Percentiles rank a stretch among this genome's conserved stretches.
These are phyloP conservation scores for Rhazya stricta DNA, from an alignment of 257 asterid species.

Conservation along the genomic window DNA sequence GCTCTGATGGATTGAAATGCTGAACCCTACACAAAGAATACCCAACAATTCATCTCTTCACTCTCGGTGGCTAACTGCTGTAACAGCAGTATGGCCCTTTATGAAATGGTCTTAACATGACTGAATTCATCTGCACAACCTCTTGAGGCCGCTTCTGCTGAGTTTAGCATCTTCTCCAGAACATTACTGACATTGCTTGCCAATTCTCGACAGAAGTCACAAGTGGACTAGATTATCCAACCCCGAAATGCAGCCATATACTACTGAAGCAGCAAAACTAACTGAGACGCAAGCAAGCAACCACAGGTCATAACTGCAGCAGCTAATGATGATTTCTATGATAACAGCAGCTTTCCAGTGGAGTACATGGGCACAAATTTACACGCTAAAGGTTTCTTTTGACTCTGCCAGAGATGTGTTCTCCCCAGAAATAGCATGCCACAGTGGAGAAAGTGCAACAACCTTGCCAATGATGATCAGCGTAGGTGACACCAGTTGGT, in stretches of 20 bases:
- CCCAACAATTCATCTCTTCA: not conserved
- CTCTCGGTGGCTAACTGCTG: not conserved
- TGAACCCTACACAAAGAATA: not conserved
- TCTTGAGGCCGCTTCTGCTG: not conserved
- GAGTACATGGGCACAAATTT: not conserved
- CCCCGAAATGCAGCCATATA: not conserved
- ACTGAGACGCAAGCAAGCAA: not conserved
- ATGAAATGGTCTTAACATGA: not conserved
- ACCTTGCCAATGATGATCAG: slow-evolving; percentile 76
- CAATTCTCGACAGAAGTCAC: not conserved
- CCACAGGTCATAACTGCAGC: not conserved
- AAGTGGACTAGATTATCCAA: not conserved
- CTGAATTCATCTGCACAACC: not conserved
- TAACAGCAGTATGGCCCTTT: not conserved
- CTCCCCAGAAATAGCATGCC: slow-evolving; percentile 44
- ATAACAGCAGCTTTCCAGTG: not conserved
- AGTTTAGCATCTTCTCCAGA: too few relatives aligned
- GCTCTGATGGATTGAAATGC: too few relatives aligned
- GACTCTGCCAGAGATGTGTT: slow-evolving; percentile 39
- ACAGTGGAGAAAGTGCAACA: slow-evolving; percentile 75
- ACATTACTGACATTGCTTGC: not conserved
- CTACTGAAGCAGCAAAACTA: not conserved
- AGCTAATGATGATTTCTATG: too few relatives aligned
- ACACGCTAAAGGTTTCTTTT: slow-evolving; percentile 19
- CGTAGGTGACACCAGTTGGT: slow-evolving; percentile 69